These are phyloP conservation scores for Colletotrichum sp. DNA, from an alignment of 2,329 filamentous ascomycete species.

Conservation along the genomic window DNA sequence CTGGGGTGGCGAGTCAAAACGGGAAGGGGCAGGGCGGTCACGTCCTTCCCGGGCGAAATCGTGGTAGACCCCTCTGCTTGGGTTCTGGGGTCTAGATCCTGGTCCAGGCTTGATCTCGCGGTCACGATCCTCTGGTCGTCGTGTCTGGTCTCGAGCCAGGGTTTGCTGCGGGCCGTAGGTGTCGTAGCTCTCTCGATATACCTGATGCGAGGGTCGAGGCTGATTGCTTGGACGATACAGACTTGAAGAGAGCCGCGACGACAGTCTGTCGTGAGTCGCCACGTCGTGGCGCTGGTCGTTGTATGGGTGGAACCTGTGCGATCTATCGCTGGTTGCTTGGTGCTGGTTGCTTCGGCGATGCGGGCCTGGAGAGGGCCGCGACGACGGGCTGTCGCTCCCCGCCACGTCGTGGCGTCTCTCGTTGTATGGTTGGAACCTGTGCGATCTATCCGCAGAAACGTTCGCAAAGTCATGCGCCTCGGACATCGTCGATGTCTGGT, in stretches of 20 bases:
- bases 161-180: not conserved
- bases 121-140: not conserved
- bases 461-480: not conserved
- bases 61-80: not conserved
- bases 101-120: not conserved
- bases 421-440: not conserved
- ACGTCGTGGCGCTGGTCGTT: not conserved
- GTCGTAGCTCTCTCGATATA: not conserved
- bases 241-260: not conserved
- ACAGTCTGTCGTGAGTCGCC: not conserved
- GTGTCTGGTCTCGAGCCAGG: not conserved
- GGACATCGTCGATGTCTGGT: not conserved
- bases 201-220: not conserved
- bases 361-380: no score
- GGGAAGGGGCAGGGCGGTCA: not conserved
- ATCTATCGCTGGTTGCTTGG: not conserved
- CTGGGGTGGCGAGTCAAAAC: not conserved
- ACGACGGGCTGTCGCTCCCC: no score
- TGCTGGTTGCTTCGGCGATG: no score
- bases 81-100: not conserved
- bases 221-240: not conserved
- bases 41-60: not conserved
- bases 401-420: not conserved
- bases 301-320: not conserved
- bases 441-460: not conserved